These are phyloP conservation scores for Wickerhamomyces bisporus DNA, from an alignment of 805 yeast species.

Conservation along the genomic window DNA sequence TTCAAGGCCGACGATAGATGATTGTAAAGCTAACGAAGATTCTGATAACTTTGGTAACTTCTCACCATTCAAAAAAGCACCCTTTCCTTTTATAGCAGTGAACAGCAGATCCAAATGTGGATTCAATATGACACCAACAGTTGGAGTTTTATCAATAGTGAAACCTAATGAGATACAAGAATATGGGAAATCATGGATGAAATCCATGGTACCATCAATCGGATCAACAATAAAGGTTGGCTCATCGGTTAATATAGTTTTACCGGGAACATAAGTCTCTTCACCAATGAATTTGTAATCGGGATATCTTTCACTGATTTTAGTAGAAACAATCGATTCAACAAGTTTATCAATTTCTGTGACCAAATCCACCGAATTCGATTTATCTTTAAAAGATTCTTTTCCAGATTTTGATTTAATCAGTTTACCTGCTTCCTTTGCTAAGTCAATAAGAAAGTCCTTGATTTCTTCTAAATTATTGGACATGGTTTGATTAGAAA, in stretches of 20 bases:
- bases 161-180: slow-evolving; percentile 60
- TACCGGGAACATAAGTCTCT: slow-evolving; percentile 49
- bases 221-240: slow-evolving; percentile 67
- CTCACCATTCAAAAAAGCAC: slow-evolving; percentile 46
- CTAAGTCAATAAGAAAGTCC: slow-evolving; percentile 34
- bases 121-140: slow-evolving; percentile 63
- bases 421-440: slow-evolving; percentile 43
- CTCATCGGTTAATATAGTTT: slow-evolving; percentile 38
- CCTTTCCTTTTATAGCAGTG: slow-evolving; percentile 50
- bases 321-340: slow-evolving; percentile 35
- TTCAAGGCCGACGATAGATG: slow-evolving; percentile 53
- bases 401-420: slow-evolving; percentile 46
- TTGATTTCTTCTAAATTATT: slow-evolving; percentile 25
- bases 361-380: slow-evolving; percentile 57
- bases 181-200: slow-evolving; percentile 57
- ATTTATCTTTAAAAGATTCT: slow-evolving; percentile 47
- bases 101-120: slow-evolving; percentile 51
- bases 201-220: slow-evolving; percentile 62
- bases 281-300: slow-evolving; percentile 54
- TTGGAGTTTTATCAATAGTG: slow-evolving; percentile 41
- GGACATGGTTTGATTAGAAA: neutral
- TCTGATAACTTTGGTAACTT: slow-evolving; percentile 26
- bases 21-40: slow-evolving; percentile 40
- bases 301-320: slow-evolving; percentile 39
- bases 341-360: slow-evolving; percentile 57